These are phyloP conservation scores for Echinosophora koreensis DNA, from an alignment of 306 rosid genomes.

Conservation along the genomic window DNA sequence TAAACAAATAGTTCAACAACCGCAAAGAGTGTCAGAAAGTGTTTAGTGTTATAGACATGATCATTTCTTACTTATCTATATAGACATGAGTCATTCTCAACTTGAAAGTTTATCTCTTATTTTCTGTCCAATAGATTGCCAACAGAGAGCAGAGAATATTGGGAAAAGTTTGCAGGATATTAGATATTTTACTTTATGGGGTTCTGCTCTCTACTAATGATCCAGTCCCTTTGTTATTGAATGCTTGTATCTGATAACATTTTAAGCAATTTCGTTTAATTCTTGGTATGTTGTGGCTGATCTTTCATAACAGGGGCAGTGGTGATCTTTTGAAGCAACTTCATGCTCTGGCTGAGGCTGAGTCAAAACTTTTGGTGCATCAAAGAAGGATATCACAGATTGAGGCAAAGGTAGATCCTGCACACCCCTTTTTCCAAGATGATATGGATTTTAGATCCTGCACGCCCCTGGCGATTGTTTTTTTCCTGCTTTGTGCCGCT, in stretches of 20 bases:
- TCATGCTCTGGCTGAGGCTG: slow-evolving; percentile 83
- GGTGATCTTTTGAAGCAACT: slow-evolving; percentile 88
- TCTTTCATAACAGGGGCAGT: slow-evolving; percentile 70
- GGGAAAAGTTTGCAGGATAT: background rate
- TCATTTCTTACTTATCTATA: slow-evolving; percentile 10
- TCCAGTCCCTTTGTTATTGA: slow-evolving; percentile 20
- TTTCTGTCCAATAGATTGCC: slow-evolving; percentile 31
- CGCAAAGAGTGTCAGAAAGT: too few species aligned
- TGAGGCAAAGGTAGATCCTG: slow-evolving; percentile 73
- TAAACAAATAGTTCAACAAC: too few species aligned
- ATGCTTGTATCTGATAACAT: slow-evolving; percentile 38
- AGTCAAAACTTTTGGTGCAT: slow-evolving; percentile 67
- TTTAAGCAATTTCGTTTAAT: too few species aligned
- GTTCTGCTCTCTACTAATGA: slow-evolving; percentile 38
- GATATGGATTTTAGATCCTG: too few species aligned
- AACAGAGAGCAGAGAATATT: slow-evolving; percentile 6
- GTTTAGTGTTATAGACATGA: background rate
- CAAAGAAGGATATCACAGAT: slow-evolving; percentile 73
- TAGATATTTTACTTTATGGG: background rate
- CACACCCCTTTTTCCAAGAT: slow-evolving; percentile 15
- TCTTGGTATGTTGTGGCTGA: slow-evolving; percentile 40
- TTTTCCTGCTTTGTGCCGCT: too few species aligned
- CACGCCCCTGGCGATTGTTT: too few species aligned
- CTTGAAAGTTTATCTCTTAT: slow-evolving; percentile 26
- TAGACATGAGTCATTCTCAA: slow-evolving; percentile 37